Evolutionary conservation across 2,329 filamentous ascomycete genomes (phyloP), one percentile per base, ranked within the genome.

Genomic region (Beauveria rudraprayagi): DNA sequence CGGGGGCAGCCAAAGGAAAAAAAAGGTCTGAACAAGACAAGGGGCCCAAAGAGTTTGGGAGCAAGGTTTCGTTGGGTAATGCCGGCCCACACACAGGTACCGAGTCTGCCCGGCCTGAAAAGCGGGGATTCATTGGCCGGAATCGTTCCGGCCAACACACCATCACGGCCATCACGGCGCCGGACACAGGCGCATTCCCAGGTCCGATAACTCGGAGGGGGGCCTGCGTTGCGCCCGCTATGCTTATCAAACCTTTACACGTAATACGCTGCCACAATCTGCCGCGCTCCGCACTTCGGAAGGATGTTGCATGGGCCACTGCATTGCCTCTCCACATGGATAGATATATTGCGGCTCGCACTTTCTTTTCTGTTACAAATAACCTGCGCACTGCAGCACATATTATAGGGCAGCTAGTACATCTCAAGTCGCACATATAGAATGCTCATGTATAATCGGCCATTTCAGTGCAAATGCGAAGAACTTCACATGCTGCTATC

Each of bases 91-190:
- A 37, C 34, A 30, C 44, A 43, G 50, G 28, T 34, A 56, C 62
- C 63, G 62, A 62, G 47, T 55, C 62, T 63, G 58, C 56, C 63
- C 63, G 63, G 63, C 60, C 60, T 57, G 28, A 53, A 55, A 62
- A 59, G 59, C 52, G 56, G 68, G 66, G 63, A 14, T 2, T 51
- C 61, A 52, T 61, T 70, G 70, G 70, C 70, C 70, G 71, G 70
- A 72, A 72, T 56, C 2, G 55, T 72, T 72, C 71, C 71, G 71
- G 71, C 71, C 70, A 69, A 63, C 48, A 57, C 61, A 65, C 67
- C 65, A 69, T 48, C 62, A 66, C 68, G 69, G 69, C 67, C 65
- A 68, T 51, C 65, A 67, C 68, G 69, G 69, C 67, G 53, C 67
- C 67, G 67, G 67, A 44, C 57, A 26, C 56, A 52, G 47, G 37